phyloP scores from a whole-genome alignment of 495 filamentous ascomycete genomes.

The Zalerion maritima region DNA sequence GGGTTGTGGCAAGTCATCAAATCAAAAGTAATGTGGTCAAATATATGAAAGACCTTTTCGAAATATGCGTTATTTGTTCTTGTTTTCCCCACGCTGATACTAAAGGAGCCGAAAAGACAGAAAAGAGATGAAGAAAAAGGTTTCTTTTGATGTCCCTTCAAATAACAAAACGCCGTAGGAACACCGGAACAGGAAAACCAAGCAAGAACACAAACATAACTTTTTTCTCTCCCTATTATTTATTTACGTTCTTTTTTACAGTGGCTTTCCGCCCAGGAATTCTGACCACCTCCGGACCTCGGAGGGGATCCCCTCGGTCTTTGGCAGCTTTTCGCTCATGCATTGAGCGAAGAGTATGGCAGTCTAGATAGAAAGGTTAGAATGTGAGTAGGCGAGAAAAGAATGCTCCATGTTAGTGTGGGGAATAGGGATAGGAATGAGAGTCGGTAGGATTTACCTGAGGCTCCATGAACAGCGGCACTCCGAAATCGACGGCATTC shows the following conservation, averaged over 20 bases:
- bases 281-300: constrained; percentile 92
- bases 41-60: constrained; percentile 1
- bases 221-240: no score
- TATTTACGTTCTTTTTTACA: no score
- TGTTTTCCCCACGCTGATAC: no score
- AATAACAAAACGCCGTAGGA: no score
- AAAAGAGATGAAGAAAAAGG: no score
- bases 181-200: no score
- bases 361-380: constrained; percentile 44
- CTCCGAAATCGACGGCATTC: constrained; percentile 95
- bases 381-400: constrained; percentile 2
- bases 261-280: constrained; percentile 78
- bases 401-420: constrained; percentile 9
- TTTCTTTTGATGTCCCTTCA: no score
- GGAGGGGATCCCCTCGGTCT: constrained; percentile 62
- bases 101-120: no score
- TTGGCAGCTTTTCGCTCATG: constrained; percentile 88
- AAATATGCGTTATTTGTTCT: no score
- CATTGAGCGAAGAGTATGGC: constrained; percentile 89
- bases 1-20: no score
- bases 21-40: constrained; percentile 4
- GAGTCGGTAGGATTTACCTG: constrained; percentile 49
- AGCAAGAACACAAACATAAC: not conserved
- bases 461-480: constrained; percentile 96
- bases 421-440: constrained; percentile 2